A percentile compares a stretch with the other conserved stretches of the same genome.
Evolutionary conservation across 495 filamentous ascomycete species (phyloP).

Genomic region (Talaromyces wortmannii): DNA sequence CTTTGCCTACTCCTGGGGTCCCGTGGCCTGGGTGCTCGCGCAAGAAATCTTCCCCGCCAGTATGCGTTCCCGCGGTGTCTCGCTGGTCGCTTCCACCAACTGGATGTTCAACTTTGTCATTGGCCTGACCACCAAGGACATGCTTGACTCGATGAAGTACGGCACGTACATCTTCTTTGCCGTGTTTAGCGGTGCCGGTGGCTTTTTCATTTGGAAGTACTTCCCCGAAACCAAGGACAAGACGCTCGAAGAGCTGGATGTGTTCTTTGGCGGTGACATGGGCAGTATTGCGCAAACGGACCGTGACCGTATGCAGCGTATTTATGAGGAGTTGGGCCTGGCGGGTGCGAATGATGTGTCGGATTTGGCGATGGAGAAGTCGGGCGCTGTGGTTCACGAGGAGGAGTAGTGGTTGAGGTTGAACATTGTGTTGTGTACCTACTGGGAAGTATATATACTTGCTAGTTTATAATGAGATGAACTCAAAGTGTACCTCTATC

Average conservation of each 20-base stretch:
- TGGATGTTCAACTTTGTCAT: slow-evolving; percentile 43
- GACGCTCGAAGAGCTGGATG: slow-evolving; percentile 48
- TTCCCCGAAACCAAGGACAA: slow-evolving; percentile 53
- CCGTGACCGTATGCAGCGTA: slow-evolving; percentile 19
- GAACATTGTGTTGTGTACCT: background rate
- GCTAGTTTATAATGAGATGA: too few species aligned
- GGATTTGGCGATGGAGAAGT: slow-evolving; percentile 18
- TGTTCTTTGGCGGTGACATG: slow-evolving; percentile 35
- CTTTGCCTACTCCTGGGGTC: slow-evolving; percentile 39
- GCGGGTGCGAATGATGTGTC: slow-evolving; percentile 19
- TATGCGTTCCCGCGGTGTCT: slow-evolving; percentile 40
- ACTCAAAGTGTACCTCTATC: too few species aligned
- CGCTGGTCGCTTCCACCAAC: slow-evolving; percentile 32
- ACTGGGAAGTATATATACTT: too few species aligned
- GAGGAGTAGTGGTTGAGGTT: background rate
- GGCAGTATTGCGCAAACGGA: slow-evolving; percentile 26
- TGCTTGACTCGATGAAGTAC: slow-evolving; percentile 23
- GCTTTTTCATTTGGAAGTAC: slow-evolving; percentile 40
- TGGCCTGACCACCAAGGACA: slow-evolving; percentile 29
- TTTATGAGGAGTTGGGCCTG: slow-evolving; percentile 26
- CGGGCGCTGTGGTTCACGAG: background rate
- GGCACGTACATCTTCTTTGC: slow-evolving; percentile 43
- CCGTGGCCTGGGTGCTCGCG: slow-evolving; percentile 36
- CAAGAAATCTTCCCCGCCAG: slow-evolving; percentile 39
- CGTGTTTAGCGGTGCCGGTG: slow-evolving; percentile 38